Conservation (phyloP, 2,329 filamentous ascomycete species). For the Botrytis cinerea region DNA sequence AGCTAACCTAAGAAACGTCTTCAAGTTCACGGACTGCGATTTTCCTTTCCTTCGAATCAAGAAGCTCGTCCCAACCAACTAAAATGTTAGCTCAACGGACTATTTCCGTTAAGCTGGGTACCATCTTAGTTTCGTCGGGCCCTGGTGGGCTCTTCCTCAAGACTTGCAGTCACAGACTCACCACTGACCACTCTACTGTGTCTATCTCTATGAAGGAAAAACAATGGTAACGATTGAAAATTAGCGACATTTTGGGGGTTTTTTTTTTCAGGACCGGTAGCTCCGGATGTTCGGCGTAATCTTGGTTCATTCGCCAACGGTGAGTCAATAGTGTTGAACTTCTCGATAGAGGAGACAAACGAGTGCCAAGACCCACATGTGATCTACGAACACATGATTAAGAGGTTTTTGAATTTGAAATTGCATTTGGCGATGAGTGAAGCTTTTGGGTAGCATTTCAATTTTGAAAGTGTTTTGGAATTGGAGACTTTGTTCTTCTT, state of each 20-base stretch:
- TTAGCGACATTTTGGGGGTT: neutral
- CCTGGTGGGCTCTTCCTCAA: neutral
- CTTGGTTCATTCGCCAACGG: neutral
- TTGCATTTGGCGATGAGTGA: neutral
- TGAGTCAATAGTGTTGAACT: neutral
- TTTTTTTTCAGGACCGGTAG: neutral
- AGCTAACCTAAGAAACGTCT: neutral
- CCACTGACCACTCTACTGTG: neutral
- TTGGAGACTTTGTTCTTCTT: neutral
- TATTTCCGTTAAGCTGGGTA: neutral
- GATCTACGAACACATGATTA: conserved; percentile 5
- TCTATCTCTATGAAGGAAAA: neutral
- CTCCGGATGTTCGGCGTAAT: conserved; percentile 2
- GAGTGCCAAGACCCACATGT: conserved; percentile 1
- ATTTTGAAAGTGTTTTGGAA: neutral
- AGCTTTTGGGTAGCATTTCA: neutral
- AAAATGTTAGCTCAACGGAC: neutral
- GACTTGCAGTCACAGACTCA: neutral
- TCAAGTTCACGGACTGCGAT: neutral
- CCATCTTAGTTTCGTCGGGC: neutral
- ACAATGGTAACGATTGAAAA: neutral
- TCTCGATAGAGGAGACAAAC: neutral
- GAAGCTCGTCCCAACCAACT: neutral
- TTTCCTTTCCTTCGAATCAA: neutral
- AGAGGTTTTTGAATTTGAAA: neutral